A percentile compares a stretch with the other conserved stretches of the same genome.
Evolutionary conservation across 495 filamentous ascomycete species (phyloP).

Genomic region (Acidiella bohemica): DNA sequence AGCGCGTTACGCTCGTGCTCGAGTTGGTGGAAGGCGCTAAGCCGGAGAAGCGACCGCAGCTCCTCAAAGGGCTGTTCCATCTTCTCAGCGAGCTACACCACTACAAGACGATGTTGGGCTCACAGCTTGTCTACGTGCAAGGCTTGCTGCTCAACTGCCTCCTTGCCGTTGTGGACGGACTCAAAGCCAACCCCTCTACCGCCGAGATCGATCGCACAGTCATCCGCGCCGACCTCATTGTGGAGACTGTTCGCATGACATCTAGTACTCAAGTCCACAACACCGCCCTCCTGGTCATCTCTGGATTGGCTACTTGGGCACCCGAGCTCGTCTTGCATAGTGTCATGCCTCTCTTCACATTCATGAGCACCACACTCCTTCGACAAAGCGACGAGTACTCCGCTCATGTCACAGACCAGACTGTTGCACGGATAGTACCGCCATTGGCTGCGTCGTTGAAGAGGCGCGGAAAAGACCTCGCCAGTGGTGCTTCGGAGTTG

Average conservation of each 20-base stretch:
- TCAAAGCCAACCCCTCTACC: conserved; percentile 38
- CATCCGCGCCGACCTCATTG: conserved; percentile 73
- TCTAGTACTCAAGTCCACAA: conserved; percentile 85
- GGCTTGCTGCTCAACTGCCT: conserved; percentile 63
- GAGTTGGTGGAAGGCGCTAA: conserved; percentile 71
- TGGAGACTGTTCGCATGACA: conserved; percentile 81
- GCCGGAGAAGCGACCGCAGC: conserved; percentile 53
- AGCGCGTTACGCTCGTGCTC: conserved; percentile 70
- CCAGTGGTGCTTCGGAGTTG: conserved; percentile 70
- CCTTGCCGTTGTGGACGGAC: conserved; percentile 60
- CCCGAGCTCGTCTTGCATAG: conserved; percentile 86
- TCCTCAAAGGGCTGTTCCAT: conserved; percentile 67
- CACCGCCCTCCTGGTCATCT: conserved; percentile 74
- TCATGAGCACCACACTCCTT: conserved; percentile 81
- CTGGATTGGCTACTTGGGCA: conserved; percentile 63
- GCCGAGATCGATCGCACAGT: conserved; percentile 57
- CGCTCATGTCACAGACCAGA: conserved; percentile 79
- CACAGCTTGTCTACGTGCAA: conserved; percentile 77
- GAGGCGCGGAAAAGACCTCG: conserved; percentile 58
- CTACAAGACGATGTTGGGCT: conserved; percentile 53
- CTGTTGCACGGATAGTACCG: conserved; percentile 79
- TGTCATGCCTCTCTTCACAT: conserved; percentile 98
- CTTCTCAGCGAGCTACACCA: conserved; percentile 72
- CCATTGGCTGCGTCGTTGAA: conserved; percentile 76
- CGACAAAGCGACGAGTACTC: conserved; percentile 91